Percentiles rank a stretch among this genome's conserved stretches.
Conservation (phyloP, 2,329 filamentous ascomycete species). For the Clarireedia monteithiana region DNA sequence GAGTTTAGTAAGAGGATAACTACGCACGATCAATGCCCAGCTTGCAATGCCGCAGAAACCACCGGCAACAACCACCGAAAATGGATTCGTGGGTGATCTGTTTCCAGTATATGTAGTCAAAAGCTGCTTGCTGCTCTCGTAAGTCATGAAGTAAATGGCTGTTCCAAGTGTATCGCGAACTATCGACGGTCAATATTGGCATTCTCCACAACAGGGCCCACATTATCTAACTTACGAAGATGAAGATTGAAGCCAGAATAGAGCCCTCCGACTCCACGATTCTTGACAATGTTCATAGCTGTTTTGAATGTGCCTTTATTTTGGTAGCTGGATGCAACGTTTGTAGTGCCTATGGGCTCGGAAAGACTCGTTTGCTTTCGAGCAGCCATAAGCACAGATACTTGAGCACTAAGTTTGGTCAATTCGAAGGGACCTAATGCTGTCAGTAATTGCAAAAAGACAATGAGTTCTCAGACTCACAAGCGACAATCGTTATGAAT, state of each 20-base stretch:
- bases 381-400: slow-evolving; percentile 68
- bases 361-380: slow-evolving; percentile 36
- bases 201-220: not conserved
- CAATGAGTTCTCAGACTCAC: slow-evolving; percentile 35
- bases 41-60: slow-evolving; percentile 77
- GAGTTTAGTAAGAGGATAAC: not conserved
- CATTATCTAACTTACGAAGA: slow-evolving; percentile 52
- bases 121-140: slow-evolving; percentile 78
- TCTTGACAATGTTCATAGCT: slow-evolving; percentile 67
- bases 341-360: slow-evolving; percentile 28
- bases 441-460: slow-evolving; percentile 12
- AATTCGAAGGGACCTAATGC: slow-evolving; percentile 68
- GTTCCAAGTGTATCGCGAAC: slow-evolving; percentile 80
- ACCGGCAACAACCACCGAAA: slow-evolving; percentile 70
- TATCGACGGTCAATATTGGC: slow-evolving; percentile 28
- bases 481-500: slow-evolving; percentile 72
- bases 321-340: slow-evolving; percentile 58
- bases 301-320: slow-evolving; percentile 72
- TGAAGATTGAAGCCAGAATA: slow-evolving; percentile 78
- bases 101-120: slow-evolving; percentile 67
- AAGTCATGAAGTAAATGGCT: slow-evolving; percentile 81
- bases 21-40: slow-evolving; percentile 49
- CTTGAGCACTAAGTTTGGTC: slow-evolving; percentile 82
- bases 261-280: slow-evolving; percentile 63
- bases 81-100: slow-evolving; percentile 66